phyloP scores from a whole-genome alignment of 495 filamentous ascomycete species.

The Sporormia fimetaria region DNA sequence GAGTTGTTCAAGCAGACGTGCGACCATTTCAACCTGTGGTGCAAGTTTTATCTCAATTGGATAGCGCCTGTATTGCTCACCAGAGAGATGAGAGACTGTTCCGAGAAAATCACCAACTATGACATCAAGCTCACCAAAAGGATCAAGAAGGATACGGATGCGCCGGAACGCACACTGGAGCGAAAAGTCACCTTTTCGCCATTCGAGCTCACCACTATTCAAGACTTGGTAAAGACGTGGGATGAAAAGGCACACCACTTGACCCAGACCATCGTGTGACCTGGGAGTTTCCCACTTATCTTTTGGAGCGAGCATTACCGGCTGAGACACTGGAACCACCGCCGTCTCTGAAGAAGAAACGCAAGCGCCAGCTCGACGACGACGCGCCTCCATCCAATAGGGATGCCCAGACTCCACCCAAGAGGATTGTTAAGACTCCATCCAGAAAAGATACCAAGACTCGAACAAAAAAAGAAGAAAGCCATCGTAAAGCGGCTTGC shows the following conservation, averaged over 20 bases:
- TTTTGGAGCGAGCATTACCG: slow-evolving; percentile 11
- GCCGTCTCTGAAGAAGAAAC: not conserved
- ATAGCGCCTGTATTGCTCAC: slow-evolving; percentile 7
- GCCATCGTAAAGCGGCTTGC: too few relatives aligned
- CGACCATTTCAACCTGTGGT: slow-evolving; percentile 22
- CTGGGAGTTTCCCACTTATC: slow-evolving; percentile 11
- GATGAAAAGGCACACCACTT: slow-evolving; percentile 13
- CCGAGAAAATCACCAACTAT: not conserved
- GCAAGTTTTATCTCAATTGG: slow-evolving; percentile 6
- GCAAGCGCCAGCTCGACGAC: not conserved
- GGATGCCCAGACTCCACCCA: too few relatives aligned
- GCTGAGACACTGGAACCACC: not conserved
- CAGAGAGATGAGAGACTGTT: not conserved
- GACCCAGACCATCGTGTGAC: slow-evolving; percentile 15
- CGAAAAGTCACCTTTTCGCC: slow-evolving; percentile 14
- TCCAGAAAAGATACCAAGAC: too few relatives aligned
- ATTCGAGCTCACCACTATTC: slow-evolving; percentile 3
- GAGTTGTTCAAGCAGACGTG: slow-evolving; percentile 19
- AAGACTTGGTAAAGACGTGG: slow-evolving; percentile 3
- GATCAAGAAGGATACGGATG: not conserved
- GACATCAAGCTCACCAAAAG: slow-evolving; percentile 5
- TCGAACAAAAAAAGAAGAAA: too few relatives aligned
- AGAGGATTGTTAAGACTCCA: too few relatives aligned
- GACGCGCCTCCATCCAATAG: not conserved
- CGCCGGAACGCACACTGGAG: not conserved